These are phyloP conservation scores for Colletotrichum cereale DNA, from an alignment of 2,329 filamentous ascomycete genomes.

Conservation along the genomic window DNA sequence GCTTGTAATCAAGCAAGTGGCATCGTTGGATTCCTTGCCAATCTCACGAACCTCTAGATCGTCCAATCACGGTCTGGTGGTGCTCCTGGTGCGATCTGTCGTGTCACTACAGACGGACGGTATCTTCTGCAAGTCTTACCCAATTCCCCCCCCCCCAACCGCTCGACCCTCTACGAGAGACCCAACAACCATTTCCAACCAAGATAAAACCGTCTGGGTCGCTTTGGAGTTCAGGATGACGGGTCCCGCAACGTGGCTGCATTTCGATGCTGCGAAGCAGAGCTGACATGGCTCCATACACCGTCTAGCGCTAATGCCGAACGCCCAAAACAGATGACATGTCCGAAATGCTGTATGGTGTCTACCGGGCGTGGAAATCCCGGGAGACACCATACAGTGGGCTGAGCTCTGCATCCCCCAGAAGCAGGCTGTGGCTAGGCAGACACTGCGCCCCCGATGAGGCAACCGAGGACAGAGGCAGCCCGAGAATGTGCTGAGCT, in stretches of 20 bases:
- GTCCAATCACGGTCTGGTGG: not conserved
- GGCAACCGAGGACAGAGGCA: not conserved
- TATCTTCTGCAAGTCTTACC: not conserved
- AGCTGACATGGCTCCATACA: not conserved
- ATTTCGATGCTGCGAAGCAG: not conserved
- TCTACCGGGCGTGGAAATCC: not conserved
- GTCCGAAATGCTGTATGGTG: not conserved
- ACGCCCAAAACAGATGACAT: not conserved
- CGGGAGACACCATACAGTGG: too few species aligned
- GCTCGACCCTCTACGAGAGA: not conserved
- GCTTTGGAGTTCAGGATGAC: not conserved
- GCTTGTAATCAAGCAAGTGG: too few species aligned
- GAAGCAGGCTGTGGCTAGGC: conserved; percentile 1
- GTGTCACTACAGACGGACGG: not conserved
- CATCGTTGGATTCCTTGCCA: not conserved
- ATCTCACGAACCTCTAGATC: not conserved
- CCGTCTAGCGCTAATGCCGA: not conserved
- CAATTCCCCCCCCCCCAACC: not conserved
- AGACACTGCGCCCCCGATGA: not conserved
- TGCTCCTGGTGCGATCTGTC: too few species aligned
- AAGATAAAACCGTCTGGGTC: not conserved
- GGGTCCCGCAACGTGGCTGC: not conserved
- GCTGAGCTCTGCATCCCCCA: not conserved
- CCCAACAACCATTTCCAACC: too few species aligned
- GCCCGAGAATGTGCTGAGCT: not conserved